These are phyloP conservation scores for Vinca minor DNA, from an alignment of 257 asterid species.

Conservation along the genomic window DNA sequence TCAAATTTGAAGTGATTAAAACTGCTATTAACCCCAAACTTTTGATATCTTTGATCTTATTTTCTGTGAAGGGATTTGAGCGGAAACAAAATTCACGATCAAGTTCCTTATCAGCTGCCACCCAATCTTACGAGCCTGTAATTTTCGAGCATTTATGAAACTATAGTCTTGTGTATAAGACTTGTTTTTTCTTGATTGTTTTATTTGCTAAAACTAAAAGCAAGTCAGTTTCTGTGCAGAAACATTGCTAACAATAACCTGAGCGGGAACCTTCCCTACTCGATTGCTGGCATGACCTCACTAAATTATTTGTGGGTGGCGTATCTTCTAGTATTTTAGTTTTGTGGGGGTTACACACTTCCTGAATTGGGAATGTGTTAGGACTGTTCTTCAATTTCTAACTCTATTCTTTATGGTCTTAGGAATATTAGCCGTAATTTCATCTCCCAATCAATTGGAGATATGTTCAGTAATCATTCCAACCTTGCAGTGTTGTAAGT, in stretches of 20 bases:
- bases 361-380: background rate
- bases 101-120: conserved; percentile 78
- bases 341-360: background rate
- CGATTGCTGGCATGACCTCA: conserved; percentile 43
- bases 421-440: conserved; percentile 77
- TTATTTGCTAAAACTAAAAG: conserved; percentile 9
- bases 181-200: conserved; percentile 6
- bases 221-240: conserved; percentile 39
- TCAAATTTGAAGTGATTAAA: background rate
- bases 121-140: conserved; percentile 84
- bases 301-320: conserved; percentile 73
- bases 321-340: background rate
- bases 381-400: conserved; percentile 20
- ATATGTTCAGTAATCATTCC: conserved; percentile 66
- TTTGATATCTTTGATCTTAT: conserved; percentile 6
- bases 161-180: conserved; percentile 15
- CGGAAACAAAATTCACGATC: conserved; percentile 64
- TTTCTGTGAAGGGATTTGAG: conserved; percentile 75
- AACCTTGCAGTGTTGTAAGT: conserved; percentile 61
- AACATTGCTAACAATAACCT: conserved; percentile 78
- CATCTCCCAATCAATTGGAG: conserved; percentile 70
- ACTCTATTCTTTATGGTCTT: conserved; percentile 18
- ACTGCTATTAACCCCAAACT: background rate
- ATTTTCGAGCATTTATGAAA: conserved; percentile 21
- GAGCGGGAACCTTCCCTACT: conserved; percentile 76